Base-by-base conservation (phyloP, 495 filamentous ascomycete genomes). In the Tuber microsphaerosporum region DNA sequence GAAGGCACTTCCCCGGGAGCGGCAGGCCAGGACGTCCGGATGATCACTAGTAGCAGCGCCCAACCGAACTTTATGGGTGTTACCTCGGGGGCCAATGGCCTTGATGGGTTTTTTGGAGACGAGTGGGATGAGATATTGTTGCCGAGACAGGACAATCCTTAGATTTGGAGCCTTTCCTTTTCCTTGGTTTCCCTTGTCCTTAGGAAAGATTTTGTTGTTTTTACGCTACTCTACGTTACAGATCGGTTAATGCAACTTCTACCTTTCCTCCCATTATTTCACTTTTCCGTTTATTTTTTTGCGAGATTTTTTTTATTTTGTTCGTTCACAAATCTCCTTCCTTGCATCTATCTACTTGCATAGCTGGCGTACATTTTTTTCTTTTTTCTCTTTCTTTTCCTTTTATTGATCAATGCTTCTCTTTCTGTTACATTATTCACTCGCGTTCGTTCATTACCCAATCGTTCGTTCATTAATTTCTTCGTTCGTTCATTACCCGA, bases 21-120 rank as follows among this genome's bases (percentile, higher is more conserved):
- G 26, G 9, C 39, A 51, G 74, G 51, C 19, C 26, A 14, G 48
- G 71, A 44, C 44, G 71, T 44, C 41, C 61, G 31, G 26, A 65
- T 65, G 56, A 71, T 81, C 6, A 70, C 69, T 19, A 77, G 74
- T 37, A 73, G 48, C 37, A 69, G 77, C 20, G 6, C 72, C 9
- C 71, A 76, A 20, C 76, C 76, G 42, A 73, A 17, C 71, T 80
- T 80, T 46, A 74, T 80, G 56, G 80, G 75, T 31, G 71, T 42
- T 42, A 22, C 73, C 45, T 74, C 72, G 14, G 81, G 77, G 48
- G 1, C 78, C 10, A 79, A 79, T 70, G 75, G 75, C 41, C 45
- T 77, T 37, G 81, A 77, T 56, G 70, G 73, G 44, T 81, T 82
- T 74, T 83, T 82, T 75, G 70, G 81, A 26, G 81, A 79, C n/a